phyloP scores from a whole-genome alignment of 257 asterid species.

The Knoxia roxburghii region DNA sequence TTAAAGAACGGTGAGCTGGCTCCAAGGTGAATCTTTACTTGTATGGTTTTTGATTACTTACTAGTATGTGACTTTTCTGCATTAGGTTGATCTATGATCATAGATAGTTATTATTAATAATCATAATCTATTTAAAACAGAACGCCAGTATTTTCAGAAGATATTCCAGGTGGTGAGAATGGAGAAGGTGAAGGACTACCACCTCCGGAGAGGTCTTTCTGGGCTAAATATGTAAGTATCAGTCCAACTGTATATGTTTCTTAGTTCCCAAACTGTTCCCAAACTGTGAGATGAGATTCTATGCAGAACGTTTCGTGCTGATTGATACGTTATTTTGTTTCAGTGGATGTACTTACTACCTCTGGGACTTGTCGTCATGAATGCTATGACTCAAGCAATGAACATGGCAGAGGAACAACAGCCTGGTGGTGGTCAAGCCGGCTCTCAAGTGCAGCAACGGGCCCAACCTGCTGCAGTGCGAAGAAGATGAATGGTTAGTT shows the following conservation, averaged over 20 bases:
- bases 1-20: slow-evolving; percentile 77
- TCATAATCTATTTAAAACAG: no score
- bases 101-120: no score
- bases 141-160: slow-evolving; percentile 81
- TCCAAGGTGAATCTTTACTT: slow-evolving; percentile 48
- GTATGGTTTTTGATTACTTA: neutral
- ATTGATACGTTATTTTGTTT: slow-evolving; percentile 21
- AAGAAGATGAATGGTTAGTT: slow-evolving; percentile 53
- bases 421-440: slow-evolving; percentile 65
- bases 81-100: no score
- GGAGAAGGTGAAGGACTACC: slow-evolving; percentile 62
- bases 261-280: neutral
- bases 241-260: slow-evolving; percentile 7
- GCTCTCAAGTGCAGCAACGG: slow-evolving; percentile 56
- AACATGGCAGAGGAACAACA: slow-evolving; percentile 85
- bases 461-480: slow-evolving; percentile 72
- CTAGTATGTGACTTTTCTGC: neutral
- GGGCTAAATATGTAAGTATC: slow-evolving; percentile 93
- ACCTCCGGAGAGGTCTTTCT: slow-evolving; percentile 89
- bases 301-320: neutral
- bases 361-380: slow-evolving; percentile 84
- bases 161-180: slow-evolving; percentile 45
- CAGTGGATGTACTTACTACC: slow-evolving; percentile 99
- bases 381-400: slow-evolving; percentile 94
- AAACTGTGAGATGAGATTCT: neutral